These are phyloP conservation scores for Zanthoxylum bungeanum DNA, from an alignment of 345 rosid species.

Conservation along the genomic window DNA sequence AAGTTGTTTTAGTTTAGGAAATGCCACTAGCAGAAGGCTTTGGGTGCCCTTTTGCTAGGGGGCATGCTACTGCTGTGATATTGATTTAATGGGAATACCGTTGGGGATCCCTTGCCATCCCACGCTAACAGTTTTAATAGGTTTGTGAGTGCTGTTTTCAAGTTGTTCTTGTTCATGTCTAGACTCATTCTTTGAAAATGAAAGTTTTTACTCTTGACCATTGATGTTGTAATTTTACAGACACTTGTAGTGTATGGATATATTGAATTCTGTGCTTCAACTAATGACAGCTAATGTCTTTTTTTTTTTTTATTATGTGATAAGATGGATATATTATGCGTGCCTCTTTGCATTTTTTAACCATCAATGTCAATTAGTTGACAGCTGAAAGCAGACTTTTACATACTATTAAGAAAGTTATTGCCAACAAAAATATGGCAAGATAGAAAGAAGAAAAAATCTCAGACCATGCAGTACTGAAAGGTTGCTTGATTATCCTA, in stretches of 20 bases:
- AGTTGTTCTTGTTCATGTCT: constrained; percentile 17
- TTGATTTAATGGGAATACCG: constrained; percentile 13
- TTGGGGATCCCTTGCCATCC: constrained; percentile 10
- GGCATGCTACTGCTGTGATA: constrained; percentile 5
- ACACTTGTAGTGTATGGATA: constrained; percentile 6
- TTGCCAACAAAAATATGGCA: no score
- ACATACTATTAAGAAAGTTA: neutral
- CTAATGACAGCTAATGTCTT: constrained; percentile 1
- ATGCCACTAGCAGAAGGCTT: constrained; percentile 18
- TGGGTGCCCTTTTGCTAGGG: constrained; percentile 6
- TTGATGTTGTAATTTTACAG: constrained; percentile 16
- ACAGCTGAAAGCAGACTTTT: neutral
- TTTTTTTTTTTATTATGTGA: neutral
- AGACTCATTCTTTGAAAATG: constrained; percentile 24
- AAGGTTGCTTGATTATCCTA: neutral
- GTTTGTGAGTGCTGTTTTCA: constrained; percentile 26
- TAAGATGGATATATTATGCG: neutral
- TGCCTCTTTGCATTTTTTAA: neutral
- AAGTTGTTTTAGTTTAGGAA: constrained; percentile 16
- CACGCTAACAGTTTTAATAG: constrained; percentile 27
- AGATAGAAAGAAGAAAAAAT: neutral
- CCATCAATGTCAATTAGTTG: neutral
- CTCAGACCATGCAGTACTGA: neutral
- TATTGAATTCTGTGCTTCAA: constrained; percentile 8
- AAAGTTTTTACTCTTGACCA: constrained; percentile 7